A percentile compares a stretch with the other conserved stretches of the same genome.
phyloP scores from a whole-genome alignment of 495 filamentous ascomycete species.

The Aspergillus coremiiformis region DNA sequence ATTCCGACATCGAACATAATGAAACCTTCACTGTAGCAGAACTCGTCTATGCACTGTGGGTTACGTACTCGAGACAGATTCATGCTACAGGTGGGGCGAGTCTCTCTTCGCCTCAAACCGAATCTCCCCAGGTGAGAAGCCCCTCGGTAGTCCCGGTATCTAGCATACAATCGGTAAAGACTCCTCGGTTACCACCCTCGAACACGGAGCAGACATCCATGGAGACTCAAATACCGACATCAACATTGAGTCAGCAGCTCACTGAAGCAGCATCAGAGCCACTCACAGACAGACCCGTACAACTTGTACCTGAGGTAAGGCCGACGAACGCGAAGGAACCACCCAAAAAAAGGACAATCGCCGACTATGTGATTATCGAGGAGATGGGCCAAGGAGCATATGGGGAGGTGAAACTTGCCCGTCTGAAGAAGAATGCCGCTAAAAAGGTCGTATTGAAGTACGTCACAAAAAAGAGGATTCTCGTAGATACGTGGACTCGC shows the following conservation, averaged over 20 bases:
- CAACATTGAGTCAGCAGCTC: constrained; percentile 67
- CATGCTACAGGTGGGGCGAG: constrained; percentile 61
- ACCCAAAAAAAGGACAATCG: constrained; percentile 67
- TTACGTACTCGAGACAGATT: constrained; percentile 90
- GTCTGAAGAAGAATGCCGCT: constrained; percentile 65
- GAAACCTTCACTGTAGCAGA: constrained; percentile 53
- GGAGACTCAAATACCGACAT: constrained; percentile 46
- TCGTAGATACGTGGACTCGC: constrained; percentile 97
- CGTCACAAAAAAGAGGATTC: constrained; percentile 91
- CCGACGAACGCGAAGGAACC: constrained; percentile 25
- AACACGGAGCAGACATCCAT: constrained; percentile 17
- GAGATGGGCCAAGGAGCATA: constrained; percentile 99
- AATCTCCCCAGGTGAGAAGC: constrained; percentile 13
- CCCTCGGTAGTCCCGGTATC: constrained; percentile 14
- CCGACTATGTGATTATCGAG: constrained; percentile 87
- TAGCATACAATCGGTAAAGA: constrained; percentile 1
- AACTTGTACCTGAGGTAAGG: constrained; percentile 32
- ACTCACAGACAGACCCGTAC: constrained; percentile 42
- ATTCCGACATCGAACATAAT: constrained; percentile 32
- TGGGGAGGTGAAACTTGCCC: constrained; percentile 93
- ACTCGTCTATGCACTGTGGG: constrained; percentile 91
- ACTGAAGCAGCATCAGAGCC: constrained; percentile 58
- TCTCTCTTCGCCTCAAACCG: constrained; percentile 36
- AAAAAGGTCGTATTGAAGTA: constrained; percentile 95
- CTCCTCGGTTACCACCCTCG: constrained; percentile 5